Base-by-base conservation (phyloP, 2,329 filamentous ascomycete species). In the Thermoascus crustaceus region DNA sequence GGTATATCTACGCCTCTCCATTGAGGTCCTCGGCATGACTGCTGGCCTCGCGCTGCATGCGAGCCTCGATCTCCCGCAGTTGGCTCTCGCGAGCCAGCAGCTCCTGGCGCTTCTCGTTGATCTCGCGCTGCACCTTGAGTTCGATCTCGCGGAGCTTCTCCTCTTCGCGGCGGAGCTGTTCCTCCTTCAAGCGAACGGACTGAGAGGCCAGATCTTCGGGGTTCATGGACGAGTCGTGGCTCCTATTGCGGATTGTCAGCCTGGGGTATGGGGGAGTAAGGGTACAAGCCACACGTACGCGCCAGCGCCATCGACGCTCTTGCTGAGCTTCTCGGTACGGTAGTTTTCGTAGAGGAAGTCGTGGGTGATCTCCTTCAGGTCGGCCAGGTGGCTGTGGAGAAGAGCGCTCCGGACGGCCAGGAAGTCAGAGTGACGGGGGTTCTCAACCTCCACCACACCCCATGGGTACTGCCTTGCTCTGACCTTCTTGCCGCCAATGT, bases 311-410 rank as follows among this genome's bases (percentile, higher is more conserved):
- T 95, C 88, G 52, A 98, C 91, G 63, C 87, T 95, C 85, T 96
- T 98, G 73, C 85, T 94, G 55, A 98, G 84, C 75, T 96, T 96
- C 84, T 98, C 91, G 58, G 91, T 98, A 86, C 91, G 87, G 77
- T 98, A 98, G 72, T 98, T 98, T 66, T 98, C 91, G 71, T 98
- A 98, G 47, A 98, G 73, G 81, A 98, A 98, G 67, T 98, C 91
- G 67, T 98, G 91, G 34, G 91, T 98, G 60, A 98, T 98, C 67
- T 98, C 91, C 80, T 98, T 98, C 56, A 98, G 71, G 64, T 98
- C 91, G 43, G 91, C 91, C 60, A 98, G 71, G 72, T 98, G 91
- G 68, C 87, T 95, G 75, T 98, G 91, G 44, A 98, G 77, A 38
- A 98, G 80, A 37, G 91, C 91, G 41, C 88, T 95, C 61, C 91